Evolutionary conservation across 306 rosid species (phyloP), one percentile per base, ranked within the genome.

Genomic region (Gleditsia sinensis): DNA sequence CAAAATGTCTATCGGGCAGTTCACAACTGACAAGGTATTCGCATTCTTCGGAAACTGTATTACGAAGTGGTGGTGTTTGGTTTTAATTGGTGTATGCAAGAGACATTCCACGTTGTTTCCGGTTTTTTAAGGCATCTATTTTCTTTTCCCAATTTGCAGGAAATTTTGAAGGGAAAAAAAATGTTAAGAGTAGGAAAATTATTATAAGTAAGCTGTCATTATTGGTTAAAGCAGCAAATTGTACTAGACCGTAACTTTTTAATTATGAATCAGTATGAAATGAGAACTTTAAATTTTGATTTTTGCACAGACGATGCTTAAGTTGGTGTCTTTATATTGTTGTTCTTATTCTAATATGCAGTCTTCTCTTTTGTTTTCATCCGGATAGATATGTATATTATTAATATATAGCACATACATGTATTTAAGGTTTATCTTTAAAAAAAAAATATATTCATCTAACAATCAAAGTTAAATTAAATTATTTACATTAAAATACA

Each of bases 241-340:
- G 6, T 16, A 58, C 33, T 60, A 36, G 37, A 24, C 19, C 0
- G 17, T 3, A 13, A 32, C 25, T 19, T 20, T 17, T 42, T 36
- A 9, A 33, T 56, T 75, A 46, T 56, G 75, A 68, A 28, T 28
- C 42, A 19, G 14, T 59, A 69, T 76, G 39, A 73, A 42, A 39
- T 59, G 75, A 65, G 71, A 53, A 33, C 16, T 45, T 65, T 10
- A 12, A 54, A 59, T 39, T 67, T 34, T 56, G 54, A 12, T 73
- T 43, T 40, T 45, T 48, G 33, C 16, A 59, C 48, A 33, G 23
- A 49, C 28, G 58, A 75, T 74, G 56, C 28, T 46, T 12, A 72
- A 57, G 48, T 67, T 78, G 6, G 10, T 54, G 73, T 59, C 69
- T 33, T 42, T 36, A 55, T 37, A 51, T 28, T 54, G 57, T 72